phyloP scores from a whole-genome alignment of 441 rosid genomes.

The Eutrema salsugineum region DNA sequence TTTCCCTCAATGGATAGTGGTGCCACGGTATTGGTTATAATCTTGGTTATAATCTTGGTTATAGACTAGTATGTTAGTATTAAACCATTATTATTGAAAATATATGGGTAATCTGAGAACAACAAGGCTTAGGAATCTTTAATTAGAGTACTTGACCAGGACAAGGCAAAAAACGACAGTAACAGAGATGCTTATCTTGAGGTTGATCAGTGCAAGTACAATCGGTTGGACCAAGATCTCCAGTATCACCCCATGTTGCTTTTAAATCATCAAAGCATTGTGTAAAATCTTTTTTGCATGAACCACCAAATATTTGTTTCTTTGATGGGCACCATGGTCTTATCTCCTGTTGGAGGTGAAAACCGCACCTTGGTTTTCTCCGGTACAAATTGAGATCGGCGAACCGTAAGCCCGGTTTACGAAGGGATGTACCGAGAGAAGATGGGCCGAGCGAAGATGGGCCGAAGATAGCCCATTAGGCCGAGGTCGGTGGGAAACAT shows the following conservation, averaged over 20 bases:
- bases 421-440: too few species aligned
- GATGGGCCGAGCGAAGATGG: too few species aligned
- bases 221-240: conserved; percentile 22
- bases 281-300: conserved; percentile 11
- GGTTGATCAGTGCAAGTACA: conserved; percentile 19
- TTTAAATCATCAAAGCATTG: conserved; percentile 17
- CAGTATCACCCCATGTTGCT: background rate
- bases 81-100: background rate
- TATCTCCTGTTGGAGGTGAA: too few species aligned
- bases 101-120: background rate
- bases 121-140: background rate
- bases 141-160: background rate
- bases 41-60: too few species aligned
- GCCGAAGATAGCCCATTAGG: too few species aligned
- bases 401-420: too few species aligned
- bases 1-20: too few species aligned
- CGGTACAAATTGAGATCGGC: too few species aligned
- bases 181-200: conserved; percentile 7
- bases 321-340: conserved; percentile 24
- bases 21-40: too few species aligned
- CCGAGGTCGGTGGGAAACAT: too few species aligned
- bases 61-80: background rate
- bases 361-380: too few species aligned
- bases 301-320: conserved; percentile 15
- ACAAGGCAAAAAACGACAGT: conserved; percentile 13